These are phyloP conservation scores for Wallacemonas collosoma DNA, from an alignment of 208 protist genomes.

Conservation along the genomic window DNA sequence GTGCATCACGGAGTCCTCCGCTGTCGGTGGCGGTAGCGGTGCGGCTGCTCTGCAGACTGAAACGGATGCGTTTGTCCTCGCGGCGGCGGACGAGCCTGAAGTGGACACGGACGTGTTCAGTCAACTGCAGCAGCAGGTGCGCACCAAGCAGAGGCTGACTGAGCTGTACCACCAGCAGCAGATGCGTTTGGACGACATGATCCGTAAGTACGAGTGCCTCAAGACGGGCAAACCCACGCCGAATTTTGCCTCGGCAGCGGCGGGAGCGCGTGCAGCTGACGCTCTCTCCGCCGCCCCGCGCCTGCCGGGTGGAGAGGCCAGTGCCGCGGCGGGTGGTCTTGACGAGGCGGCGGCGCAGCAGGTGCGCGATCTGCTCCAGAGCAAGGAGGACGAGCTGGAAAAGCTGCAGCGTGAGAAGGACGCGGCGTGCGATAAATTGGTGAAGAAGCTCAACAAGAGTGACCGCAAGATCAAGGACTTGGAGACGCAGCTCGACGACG, in stretches of 20 bases:
- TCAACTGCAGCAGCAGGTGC: conserved; percentile 87
- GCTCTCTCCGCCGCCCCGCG: conserved; percentile 5
- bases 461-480: conserved; percentile 79
- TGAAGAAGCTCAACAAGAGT: conserved; percentile 91
- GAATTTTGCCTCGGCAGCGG: conserved; percentile 22
- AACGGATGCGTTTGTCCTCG: conserved; percentile 62
- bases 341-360: conserved; percentile 71
- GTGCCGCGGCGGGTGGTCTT: conserved; percentile 17
- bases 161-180: conserved; percentile 89
- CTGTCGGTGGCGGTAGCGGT: conserved; percentile 22
- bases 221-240: conserved; percentile 79
- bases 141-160: conserved; percentile 82
- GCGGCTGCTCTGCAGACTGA: conserved; percentile 29
- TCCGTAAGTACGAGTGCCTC: conserved; percentile 88
- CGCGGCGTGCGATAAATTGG: conserved; percentile 84
- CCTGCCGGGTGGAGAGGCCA: background rate
- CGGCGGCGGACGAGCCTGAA: conserved; percentile 61
- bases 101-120: conserved; percentile 77
- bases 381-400: conserved; percentile 89
- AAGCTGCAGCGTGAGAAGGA: conserved; percentile 72
- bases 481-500: conserved; percentile 74
- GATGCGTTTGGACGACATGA: conserved; percentile 75
- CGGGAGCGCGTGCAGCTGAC: conserved; percentile 9
- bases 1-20: conserved; percentile 64
- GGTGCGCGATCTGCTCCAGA: conserved; percentile 77